Evolutionary conservation across 192 early-diverging fungal genomes (phyloP).

Genomic region (Mortierella antarctica): DNA sequence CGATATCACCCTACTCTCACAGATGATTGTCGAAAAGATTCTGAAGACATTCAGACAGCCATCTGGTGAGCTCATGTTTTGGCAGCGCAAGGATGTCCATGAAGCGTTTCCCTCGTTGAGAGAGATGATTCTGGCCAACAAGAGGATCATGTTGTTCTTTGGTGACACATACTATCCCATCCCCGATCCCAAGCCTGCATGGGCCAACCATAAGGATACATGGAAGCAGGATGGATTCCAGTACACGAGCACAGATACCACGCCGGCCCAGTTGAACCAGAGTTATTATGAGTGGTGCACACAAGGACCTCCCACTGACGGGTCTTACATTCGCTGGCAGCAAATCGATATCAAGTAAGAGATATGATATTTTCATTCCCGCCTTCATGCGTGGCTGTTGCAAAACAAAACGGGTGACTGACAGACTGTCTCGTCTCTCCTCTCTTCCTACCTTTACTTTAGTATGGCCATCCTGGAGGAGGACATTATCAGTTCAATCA

Average conservation of each 20-base stretch:
- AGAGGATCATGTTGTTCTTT: slow-evolving; percentile 51
- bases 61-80: slow-evolving; percentile 26
- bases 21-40: slow-evolving; percentile 28
- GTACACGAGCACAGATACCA: slow-evolving; percentile 20
- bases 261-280: slow-evolving; percentile 25
- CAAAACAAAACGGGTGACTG: background rate
- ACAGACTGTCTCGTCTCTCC: background rate
- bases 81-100: background rate
- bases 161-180: slow-evolving; percentile 21
- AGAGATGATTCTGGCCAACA: slow-evolving; percentile 51
- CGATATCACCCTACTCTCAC: background rate
- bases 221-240: slow-evolving; percentile 47
- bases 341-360: slow-evolving; percentile 56
- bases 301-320: slow-evolving; percentile 21
- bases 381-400: background rate
- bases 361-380: background rate
- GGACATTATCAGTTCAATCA: slow-evolving; percentile 26
- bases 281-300: slow-evolving; percentile 40
- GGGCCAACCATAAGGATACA: slow-evolving; percentile 38
- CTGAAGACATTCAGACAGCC: slow-evolving; percentile 43
- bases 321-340: slow-evolving; percentile 42
- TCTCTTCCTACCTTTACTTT: background rate
- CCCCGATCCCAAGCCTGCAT: slow-evolving; percentile 29
- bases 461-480: slow-evolving; percentile 25
- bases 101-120: slow-evolving; percentile 43